Conservation (phyloP, 208 protist species). For the Naegleria gruberi region DNA sequence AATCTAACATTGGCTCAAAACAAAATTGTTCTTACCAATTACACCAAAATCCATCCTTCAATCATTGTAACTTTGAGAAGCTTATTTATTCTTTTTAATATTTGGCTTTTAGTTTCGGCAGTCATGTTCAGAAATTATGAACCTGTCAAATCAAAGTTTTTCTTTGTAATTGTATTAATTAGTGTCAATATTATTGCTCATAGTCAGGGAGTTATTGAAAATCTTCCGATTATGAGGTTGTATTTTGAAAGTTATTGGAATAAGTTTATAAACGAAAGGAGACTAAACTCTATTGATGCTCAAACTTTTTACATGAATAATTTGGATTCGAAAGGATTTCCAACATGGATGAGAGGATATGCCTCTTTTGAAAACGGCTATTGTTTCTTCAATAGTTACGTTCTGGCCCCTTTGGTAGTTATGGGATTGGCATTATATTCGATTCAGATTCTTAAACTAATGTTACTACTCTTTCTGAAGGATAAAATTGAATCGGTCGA, state of each 20-base stretch:
- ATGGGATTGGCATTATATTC: neutral
- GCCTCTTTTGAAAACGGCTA: neutral
- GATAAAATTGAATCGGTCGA: neutral
- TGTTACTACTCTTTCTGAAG: neutral
- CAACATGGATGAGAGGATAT: neutral
- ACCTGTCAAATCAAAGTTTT: neutral
- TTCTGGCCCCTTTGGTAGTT: neutral
- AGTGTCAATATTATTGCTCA: neutral
- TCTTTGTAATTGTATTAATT: neutral
- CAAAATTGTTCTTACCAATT: neutral
- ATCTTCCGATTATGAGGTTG: neutral
- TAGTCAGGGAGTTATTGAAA: neutral
- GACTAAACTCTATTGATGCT: neutral
- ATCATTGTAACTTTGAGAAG: neutral
- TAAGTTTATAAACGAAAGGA: neutral
- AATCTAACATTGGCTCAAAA: neutral
- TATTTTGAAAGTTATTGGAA: neutral
- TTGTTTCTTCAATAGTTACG: neutral
- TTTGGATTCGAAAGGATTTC: neutral
- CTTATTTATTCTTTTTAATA: neutral
- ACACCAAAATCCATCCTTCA: neutral
- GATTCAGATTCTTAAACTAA: neutral
- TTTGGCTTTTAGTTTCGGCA: neutral
- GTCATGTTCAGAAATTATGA: neutral
- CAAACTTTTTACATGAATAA: neutral